phyloP scores from a whole-genome alignment of 352 stramenopile genomes.

The Phytophthora europaea region DNA sequence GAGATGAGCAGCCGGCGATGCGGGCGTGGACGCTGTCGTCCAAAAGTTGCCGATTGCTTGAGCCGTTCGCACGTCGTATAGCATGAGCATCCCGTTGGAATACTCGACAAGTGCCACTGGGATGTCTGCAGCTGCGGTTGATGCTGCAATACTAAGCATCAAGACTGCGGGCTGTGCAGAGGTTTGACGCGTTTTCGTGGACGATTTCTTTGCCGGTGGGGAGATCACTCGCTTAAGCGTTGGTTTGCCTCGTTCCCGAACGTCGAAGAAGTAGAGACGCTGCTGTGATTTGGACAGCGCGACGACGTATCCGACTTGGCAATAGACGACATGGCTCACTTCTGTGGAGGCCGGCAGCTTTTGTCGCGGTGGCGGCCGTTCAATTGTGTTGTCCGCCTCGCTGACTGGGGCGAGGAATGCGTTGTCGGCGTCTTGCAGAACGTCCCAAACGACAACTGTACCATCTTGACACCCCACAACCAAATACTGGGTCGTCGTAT shows the following conservation, averaged over 20 bases:
- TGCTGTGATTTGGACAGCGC: conserved; percentile 47
- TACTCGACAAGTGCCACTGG: conserved; percentile 53
- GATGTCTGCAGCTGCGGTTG: conserved; percentile 37
- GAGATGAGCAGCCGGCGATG: background rate
- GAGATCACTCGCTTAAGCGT: conserved; percentile 47
- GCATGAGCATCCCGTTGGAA: conserved; percentile 55
- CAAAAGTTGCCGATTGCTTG: conserved; percentile 55
- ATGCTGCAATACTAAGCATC: conserved; percentile 31
- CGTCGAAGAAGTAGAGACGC: conserved; percentile 57
- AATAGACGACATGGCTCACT: conserved; percentile 29
- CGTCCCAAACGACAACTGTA: conserved; percentile 61
- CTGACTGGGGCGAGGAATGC: conserved; percentile 31
- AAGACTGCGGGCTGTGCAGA: conserved; percentile 11
- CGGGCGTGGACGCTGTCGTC: conserved; percentile 2
- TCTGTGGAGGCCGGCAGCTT: background rate
- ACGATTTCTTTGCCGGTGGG: conserved; percentile 19
- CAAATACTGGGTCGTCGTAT: conserved; percentile 62
- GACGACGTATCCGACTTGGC: conserved; percentile 39
- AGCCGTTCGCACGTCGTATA: conserved; percentile 58
- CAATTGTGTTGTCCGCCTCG: background rate
- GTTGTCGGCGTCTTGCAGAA: conserved; percentile 56
- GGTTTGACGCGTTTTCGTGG: conserved; percentile 4
- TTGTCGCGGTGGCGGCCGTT: background rate
- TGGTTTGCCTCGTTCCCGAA: conserved; percentile 32
- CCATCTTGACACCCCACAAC: conserved; percentile 57